Conservation (phyloP, 192 early-diverging fungal genomes). For the Spizellomyces punctatus region DNA sequence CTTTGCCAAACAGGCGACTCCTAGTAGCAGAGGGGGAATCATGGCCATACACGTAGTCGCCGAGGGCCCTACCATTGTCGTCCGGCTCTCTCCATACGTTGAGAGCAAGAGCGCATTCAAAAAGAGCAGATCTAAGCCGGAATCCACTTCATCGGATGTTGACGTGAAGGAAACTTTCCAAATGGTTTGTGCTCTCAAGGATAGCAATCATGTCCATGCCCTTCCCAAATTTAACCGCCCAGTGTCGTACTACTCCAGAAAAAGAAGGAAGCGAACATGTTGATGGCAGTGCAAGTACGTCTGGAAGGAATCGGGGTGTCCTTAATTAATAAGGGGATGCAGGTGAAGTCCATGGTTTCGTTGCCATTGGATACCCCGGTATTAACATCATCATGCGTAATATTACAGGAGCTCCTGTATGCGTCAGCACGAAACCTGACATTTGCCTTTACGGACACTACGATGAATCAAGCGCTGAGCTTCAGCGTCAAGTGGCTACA, state of each 20-base stretch:
- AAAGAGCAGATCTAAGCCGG: conserved; percentile 16
- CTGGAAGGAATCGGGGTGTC: conserved; percentile 92
- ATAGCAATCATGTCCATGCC: background rate
- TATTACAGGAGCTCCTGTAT: conserved; percentile 78
- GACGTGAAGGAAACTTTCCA: conserved; percentile 24
- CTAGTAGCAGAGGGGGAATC: conserved; percentile 20
- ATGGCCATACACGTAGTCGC: conserved; percentile 47
- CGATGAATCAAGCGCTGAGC: conserved; percentile 75
- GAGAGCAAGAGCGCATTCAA: conserved; percentile 37
- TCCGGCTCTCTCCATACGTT: conserved; percentile 37
- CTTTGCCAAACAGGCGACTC: background rate
- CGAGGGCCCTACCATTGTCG: conserved; percentile 45
- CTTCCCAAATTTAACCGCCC: background rate
- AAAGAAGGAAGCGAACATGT: conserved; percentile 40
- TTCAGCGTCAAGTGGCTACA: conserved; percentile 88
- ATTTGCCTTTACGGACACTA: conserved; percentile 79
- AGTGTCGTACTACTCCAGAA: conserved; percentile 16
- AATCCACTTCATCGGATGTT: background rate
- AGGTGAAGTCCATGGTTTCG: conserved; percentile 38
- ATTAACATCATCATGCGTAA: conserved; percentile 6
- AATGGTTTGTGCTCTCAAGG: conserved; percentile 8
- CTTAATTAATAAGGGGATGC: conserved; percentile 73
- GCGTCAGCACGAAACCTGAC: conserved; percentile 75
- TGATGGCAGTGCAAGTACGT: conserved; percentile 67
- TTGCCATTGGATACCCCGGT: background rate